A percentile compares a stretch with the other conserved stretches of the same genome.
These are phyloP conservation scores for Phytophthora brassicae DNA, from an alignment of 352 stramenopile genomes.

Conservation along the genomic window DNA sequence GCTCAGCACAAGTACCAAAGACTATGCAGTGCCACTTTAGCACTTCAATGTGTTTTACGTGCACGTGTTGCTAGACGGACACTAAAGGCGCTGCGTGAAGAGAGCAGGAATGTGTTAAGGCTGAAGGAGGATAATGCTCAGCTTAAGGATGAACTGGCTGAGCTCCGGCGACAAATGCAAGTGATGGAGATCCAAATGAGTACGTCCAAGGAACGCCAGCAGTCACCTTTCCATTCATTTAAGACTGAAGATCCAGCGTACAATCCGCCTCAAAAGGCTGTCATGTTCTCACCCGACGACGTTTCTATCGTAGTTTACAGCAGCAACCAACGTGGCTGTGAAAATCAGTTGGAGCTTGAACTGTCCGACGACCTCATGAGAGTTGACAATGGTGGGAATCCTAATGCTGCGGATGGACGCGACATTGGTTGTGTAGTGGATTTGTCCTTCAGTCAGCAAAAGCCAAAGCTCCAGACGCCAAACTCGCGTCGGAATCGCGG, in stretches of 20 bases:
- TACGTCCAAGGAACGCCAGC: slow-evolving; percentile 20
- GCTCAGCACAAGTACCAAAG: slow-evolving; percentile 34
- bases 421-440: slow-evolving; percentile 34
- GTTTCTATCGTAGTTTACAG: slow-evolving; percentile 6
- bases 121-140: slow-evolving; percentile 77
- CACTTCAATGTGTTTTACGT: slow-evolving; percentile 61
- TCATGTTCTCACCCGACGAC: slow-evolving; percentile 14
- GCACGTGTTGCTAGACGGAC: slow-evolving; percentile 37
- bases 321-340: slow-evolving; percentile 27
- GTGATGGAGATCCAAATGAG: slow-evolving; percentile 41
- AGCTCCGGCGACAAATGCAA: slow-evolving; percentile 59
- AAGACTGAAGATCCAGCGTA: slow-evolving; percentile 17
- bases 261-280: slow-evolving; percentile 21
- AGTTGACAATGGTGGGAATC: slow-evolving; percentile 34
- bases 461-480: slow-evolving; percentile 40
- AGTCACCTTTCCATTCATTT: slow-evolving; percentile 12
- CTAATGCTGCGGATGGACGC: slow-evolving; percentile 35
- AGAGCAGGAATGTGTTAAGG: slow-evolving; percentile 76
- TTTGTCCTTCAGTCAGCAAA: slow-evolving; percentile 30
- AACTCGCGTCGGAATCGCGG: slow-evolving; percentile 32
- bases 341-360: slow-evolving; percentile 35
- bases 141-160: slow-evolving; percentile 62
- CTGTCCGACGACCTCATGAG: slow-evolving; percentile 22
- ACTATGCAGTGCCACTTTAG: slow-evolving; percentile 36
- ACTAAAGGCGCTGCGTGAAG: slow-evolving; percentile 49